Evolutionary conservation across 306 rosid genomes (phyloP).

Genomic region (Biancaea sappan): DNA sequence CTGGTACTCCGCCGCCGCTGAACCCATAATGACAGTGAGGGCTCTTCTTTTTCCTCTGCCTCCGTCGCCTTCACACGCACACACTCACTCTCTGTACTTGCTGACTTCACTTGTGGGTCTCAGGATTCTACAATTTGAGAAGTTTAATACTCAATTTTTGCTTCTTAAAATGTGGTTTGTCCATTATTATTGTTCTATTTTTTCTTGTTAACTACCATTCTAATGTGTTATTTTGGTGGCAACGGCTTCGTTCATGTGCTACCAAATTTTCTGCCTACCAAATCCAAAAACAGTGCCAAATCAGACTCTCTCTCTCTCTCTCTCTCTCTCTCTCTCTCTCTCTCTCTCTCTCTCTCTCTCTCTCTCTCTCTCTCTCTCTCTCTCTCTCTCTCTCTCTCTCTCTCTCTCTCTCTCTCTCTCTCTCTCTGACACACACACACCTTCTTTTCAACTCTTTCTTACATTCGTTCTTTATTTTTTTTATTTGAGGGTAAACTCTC

Average conservation of each 20-base stretch:
- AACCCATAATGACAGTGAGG: slow-evolving; percentile 33
- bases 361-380: background rate
- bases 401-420: background rate
- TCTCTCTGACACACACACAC: background rate
- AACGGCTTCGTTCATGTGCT: background rate
- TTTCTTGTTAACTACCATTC: slow-evolving; percentile 9
- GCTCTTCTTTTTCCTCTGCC: background rate
- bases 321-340: background rate
- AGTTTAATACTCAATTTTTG: too few relatives aligned
- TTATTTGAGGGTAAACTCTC: too few relatives aligned
- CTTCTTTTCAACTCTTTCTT: background rate
- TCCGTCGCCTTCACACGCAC: background rate
- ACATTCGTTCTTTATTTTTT: too few relatives aligned
- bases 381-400: background rate
- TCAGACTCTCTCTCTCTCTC: background rate
- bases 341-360: background rate
- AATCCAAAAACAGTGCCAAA: background rate
- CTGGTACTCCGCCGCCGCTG: slow-evolving; percentile 25
- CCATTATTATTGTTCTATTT: too few relatives aligned
- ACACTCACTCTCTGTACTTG: background rate
- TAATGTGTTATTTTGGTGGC: background rate
- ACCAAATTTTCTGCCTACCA: background rate
- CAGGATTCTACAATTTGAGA: too few relatives aligned
- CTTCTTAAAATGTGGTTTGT: too few relatives aligned
- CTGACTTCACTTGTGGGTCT: too few relatives aligned